A percentile compares a stretch with the other conserved stretches of the same genome.
phyloP scores from a whole-genome alignment of 192 early-diverging fungal genomes.

The Coemansia sp. region DNA sequence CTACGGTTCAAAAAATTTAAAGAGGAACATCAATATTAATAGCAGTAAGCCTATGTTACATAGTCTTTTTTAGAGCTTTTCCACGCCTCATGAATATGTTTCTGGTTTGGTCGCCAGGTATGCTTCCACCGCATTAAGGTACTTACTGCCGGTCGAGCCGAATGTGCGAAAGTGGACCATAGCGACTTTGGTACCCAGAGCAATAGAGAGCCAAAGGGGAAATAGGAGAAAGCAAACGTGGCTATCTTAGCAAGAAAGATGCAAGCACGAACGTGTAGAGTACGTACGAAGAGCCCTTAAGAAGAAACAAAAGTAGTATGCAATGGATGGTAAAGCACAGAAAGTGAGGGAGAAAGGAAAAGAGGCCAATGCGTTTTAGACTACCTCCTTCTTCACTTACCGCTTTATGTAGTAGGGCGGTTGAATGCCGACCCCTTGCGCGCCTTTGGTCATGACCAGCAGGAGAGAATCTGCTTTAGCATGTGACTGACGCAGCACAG shows the following conservation, averaged over 20 bases:
- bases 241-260: neutral
- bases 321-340: neutral
- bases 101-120: neutral
- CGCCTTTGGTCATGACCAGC: neutral
- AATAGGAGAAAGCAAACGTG: neutral
- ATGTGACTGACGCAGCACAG: neutral
- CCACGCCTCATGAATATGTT: neutral
- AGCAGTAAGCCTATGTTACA: neutral
- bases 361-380: neutral
- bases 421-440: neutral
- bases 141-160: conserved; percentile 43
- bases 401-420: neutral
- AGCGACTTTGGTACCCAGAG: neutral
- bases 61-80: neutral
- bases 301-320: neutral
- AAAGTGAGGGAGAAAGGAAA: neutral
- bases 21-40: neutral
- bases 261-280: neutral
- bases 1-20: conserved; percentile 16
- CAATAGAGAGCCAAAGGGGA: neutral
- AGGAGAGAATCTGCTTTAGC: neutral
- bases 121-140: neutral
- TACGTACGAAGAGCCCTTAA: neutral
- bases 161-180: conserved; percentile 32
- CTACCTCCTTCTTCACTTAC: neutral